Base-by-base conservation (phyloP, 1,139 yeast species). In the Geotrichum histeridarum region DNA sequence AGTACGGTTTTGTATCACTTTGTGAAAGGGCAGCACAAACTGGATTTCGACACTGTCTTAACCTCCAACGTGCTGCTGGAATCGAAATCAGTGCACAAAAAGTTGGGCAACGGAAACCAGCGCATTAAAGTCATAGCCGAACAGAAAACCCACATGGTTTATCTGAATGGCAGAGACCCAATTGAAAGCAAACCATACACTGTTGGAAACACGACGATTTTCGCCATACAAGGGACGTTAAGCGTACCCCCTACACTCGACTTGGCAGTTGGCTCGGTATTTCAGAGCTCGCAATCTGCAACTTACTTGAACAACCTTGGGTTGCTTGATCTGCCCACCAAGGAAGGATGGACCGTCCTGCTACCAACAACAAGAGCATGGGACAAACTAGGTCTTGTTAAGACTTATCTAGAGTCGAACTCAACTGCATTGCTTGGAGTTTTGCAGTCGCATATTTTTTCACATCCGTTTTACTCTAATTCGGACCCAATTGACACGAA, bases 281-380 rank as follows among this genome's bases (percentile, higher is more conserved):
- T 75, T 49, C 76, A 77, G 46, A 79, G 83, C 57, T 75, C 86
- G 0, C 77, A 72, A 57, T 77, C 85, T 0, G 63, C 82, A 50
- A 64, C 70, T 7, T 77, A 81, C 53, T 61, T 84, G 49, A 75
- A 78, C 18, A 77, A 80, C 27, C 67, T 80, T n/a, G 73, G 71
- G 7, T 61, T 82, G 38, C 63, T 79, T 30, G 73, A 76, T 51
- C 31, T 44, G n/a, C 72, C 80, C 31, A 69, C 73, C 3, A 66
- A 67, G 9, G 79, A 81, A 54, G 95, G 96, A 0, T 88, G 87
- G 71, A 81, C 97, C 0, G 72, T 85, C 0, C 81, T 93, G 53
- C 70, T 91, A 42, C 99, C 98, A 0, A 84, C 93, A 58, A 83
- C 87, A 30, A 70, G 75, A 31, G 81, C 94, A 0, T 91, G 97